phyloP scores from a whole-genome alignment of 1,284 basidiomycete genomes.

The Puccinia novopanici region DNA sequence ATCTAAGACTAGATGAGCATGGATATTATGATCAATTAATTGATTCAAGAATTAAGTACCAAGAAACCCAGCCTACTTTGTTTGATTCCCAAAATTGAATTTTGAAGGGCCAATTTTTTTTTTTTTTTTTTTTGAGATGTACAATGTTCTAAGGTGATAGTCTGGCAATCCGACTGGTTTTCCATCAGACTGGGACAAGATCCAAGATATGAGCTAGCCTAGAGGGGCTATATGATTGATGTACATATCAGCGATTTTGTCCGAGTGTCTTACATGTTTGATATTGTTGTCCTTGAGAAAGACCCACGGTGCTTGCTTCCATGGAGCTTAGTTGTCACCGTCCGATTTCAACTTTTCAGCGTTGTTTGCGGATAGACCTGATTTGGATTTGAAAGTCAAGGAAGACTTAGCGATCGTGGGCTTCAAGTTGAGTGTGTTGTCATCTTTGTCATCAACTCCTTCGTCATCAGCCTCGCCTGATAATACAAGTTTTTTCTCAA shows the following conservation, averaged over 20 bases:
- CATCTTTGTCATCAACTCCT: conserved; percentile 30
- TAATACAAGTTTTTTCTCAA: no score
- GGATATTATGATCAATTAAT: not conserved
- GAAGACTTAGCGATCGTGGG: not conserved
- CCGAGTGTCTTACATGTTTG: conserved; percentile 27
- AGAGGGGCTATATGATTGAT: not conserved
- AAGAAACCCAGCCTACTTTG: conserved; percentile 14
- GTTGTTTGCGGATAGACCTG: conserved; percentile 4
- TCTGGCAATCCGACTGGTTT: conserved; percentile 75
- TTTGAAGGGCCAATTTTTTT: conserved; percentile 66
- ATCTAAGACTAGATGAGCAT: conserved; percentile 52
- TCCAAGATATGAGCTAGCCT: not conserved
- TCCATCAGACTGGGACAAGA: conserved; percentile 72
- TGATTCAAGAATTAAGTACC: not conserved
- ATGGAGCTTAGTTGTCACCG: not conserved
- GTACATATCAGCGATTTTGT: not conserved
- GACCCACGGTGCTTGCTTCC: conserved; percentile 43
- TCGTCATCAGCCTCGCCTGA: conserved; percentile 13
- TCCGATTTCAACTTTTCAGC: conserved; percentile 24
- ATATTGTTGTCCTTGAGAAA: conserved; percentile 49
- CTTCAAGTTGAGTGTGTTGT: conserved; percentile 6
- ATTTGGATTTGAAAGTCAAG: not conserved
- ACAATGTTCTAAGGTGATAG: conserved; percentile 90
- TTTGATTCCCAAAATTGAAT: conserved; percentile 51
- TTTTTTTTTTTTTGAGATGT: conserved; percentile 75